These are phyloP conservation scores for Vitellaria paradoxa DNA, from an alignment of 179 eudicot species.

Conservation along the genomic window DNA sequence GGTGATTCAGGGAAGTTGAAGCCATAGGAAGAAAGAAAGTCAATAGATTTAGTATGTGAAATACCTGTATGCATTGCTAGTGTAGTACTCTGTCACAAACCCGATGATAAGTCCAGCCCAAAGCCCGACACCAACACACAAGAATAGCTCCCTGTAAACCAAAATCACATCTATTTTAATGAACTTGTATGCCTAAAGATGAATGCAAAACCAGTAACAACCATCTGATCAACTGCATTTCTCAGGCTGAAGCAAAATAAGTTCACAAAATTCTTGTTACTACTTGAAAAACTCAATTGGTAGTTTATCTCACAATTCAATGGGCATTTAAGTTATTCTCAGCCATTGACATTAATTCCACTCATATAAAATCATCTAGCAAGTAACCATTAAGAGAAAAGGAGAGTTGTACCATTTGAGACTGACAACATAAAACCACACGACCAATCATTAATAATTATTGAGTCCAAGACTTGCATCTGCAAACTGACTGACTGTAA, in stretches of 20 bases:
- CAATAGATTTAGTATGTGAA: background rate
- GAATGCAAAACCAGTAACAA: background rate
- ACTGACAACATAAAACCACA: background rate
- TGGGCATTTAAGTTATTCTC: background rate
- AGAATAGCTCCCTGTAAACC: constrained; percentile 32
- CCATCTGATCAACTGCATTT: background rate
- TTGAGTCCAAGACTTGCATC: too few relatives aligned
- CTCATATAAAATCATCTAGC: background rate
- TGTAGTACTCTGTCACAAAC: constrained; percentile 44
- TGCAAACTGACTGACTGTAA: too few relatives aligned
- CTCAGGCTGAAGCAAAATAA: background rate
- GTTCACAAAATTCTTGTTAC: background rate
- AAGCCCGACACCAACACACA: constrained; percentile 40
- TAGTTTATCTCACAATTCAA: background rate
- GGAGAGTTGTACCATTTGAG: background rate
- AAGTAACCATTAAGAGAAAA: background rate
- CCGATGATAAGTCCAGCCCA: constrained; percentile 46
- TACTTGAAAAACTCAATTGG: background rate
- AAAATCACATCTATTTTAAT: background rate
- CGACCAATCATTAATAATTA: too few relatives aligned
- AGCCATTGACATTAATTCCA: background rate
- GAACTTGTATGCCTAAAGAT: background rate
- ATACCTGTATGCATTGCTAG: constrained; percentile 47
- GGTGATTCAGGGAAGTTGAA: background rate
- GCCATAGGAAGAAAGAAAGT: background rate